Evolutionary conservation across 768 basidiomycete species (phyloP), one percentile per base, ranked within the genome.

Genomic region (Boletus sensibilis): DNA sequence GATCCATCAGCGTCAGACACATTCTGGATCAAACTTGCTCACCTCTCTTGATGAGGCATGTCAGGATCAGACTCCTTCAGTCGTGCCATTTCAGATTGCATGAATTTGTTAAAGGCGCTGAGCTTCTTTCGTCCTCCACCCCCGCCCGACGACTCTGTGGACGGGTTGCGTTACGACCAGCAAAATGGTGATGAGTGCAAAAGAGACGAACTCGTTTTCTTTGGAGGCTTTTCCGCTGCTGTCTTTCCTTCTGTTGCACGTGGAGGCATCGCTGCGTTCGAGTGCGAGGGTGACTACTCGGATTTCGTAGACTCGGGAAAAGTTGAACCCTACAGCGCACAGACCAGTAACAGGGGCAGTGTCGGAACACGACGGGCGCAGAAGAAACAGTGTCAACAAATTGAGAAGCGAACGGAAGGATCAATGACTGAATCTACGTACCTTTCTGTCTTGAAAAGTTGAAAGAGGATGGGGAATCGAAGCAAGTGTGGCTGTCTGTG

Each of bases 41-140:
- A 91, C 89, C 90, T 79, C 57, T 90, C 88, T 68, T 83, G 83
- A 73, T 91, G 90, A 33, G 79, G 65, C 65, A 90, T 81, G 52
- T 86, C 81, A 33, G 90, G 90, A 60, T 90, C 80, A 18, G 82
- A 76, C 64, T 87, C 86, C 77, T 88, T 91, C 70, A 92, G 78
- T 55, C 87, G 85, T 34, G 85, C 84, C 79, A 91, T 84, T 70
- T 91, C 89, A 21, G 80, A 75, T 79, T 89, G 83, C 87, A 90
- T 77, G 70, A 87, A 92, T 70, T 86, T 88, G 70, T 92, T 92
- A 74, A 88, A 92, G 14, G 82, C 79, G 35, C 84, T 85, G 45
- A 89, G 75, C 70, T 82, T 82, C 70, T 79, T 89, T 70, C 78
- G 81, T 66, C 74, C 74, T 20, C 81, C 79, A 18, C 74, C 73